Evolutionary conservation across 257 asterid genomes (phyloP).

Genomic region (Ophiorrhiza pumila): DNA sequence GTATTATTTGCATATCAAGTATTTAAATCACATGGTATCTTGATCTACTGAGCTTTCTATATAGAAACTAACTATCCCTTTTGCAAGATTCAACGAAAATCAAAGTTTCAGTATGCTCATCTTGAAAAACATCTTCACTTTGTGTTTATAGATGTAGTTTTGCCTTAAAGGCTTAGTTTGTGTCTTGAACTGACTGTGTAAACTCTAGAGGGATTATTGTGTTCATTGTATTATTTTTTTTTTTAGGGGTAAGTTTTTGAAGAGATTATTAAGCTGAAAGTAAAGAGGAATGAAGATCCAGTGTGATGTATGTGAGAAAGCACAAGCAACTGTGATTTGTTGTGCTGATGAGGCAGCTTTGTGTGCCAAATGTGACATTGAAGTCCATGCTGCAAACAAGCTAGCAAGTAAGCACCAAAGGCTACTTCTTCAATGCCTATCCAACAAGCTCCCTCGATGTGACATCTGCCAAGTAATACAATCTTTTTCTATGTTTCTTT

Average conservation of each 20-base stretch:
- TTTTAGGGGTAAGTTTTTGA: not conserved
- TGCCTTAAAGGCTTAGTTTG: not conserved
- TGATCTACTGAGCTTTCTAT: not conserved
- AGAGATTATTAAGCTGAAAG: not conserved
- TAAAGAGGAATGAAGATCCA: constrained; percentile 71
- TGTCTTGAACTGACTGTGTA: not conserved
- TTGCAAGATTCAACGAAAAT: not conserved
- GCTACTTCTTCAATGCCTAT: constrained; percentile 73
- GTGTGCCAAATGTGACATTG: constrained; percentile 77
- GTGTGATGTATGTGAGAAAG: constrained; percentile 98
- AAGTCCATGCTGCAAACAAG: constrained; percentile 92
- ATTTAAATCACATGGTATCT: not conserved
- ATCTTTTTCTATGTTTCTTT: not conserved
- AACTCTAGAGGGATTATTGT: not conserved
- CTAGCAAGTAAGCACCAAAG: constrained; percentile 97
- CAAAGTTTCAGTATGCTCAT: not conserved
- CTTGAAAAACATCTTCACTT: not conserved
- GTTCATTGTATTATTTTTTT: not conserved
- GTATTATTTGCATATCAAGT: not conserved
- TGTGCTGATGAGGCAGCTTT: constrained; percentile 99
- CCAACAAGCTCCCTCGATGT: constrained; percentile 87
- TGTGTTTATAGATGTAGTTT: not conserved
- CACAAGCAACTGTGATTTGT: constrained; percentile 90
- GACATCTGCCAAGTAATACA: constrained; percentile 84
- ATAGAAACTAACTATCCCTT: constrained; percentile 5